Evolutionary conservation across 108 stramenopile species (phyloP), one percentile per base, ranked within the genome.

Genomic region (Mediolabrus comicus): DNA sequence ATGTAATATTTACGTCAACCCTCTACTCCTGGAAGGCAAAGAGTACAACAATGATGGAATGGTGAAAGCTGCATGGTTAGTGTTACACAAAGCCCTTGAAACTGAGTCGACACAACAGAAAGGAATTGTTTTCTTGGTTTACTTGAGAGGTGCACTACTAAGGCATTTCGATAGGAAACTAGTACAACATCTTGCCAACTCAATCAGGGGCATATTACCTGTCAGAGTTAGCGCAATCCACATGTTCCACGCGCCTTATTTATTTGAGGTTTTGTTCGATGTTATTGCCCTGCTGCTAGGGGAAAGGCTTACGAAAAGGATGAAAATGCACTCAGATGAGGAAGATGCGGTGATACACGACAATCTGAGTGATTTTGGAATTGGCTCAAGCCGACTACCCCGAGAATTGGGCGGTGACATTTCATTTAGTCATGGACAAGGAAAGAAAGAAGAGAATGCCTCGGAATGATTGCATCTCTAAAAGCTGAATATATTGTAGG

Each of bases 1-100:
- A 4, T 32, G 36, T 12, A 71, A 84, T 43, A 30, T 88, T 3
- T 83, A 84, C 31, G 22, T 69, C 1, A 81, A 88, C 57, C 85
- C 85, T 14, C 71, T 81, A n/a, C 53, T 52, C 10, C 71, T 79
- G 28, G 81, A 86, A 22, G 39, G 38, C 11, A 43, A 65, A 7
- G 60, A 74, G 38, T 88, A 88, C 51, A 30, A 56, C 11, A 53
- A 78, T 35, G 53, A 74, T 28, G 62, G 72, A 24, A 69, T 69
- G 71, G 61, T 63, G 2, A 60, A 61, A 14, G 71, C 71, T 8
- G 61, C 58, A 3, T 74, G 73, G 66, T 67, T 68, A 7, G 36
- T 26, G 16, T 25, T 77, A 2, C 75, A 77, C 35, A 62, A 54
- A 34, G 75, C 75, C 5, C 55, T 77, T 4, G 67, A 75, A 28